Evolutionary conservation across 495 filamentous ascomycete genomes (phyloP).

Genomic region (Penicillium riverlandense): DNA sequence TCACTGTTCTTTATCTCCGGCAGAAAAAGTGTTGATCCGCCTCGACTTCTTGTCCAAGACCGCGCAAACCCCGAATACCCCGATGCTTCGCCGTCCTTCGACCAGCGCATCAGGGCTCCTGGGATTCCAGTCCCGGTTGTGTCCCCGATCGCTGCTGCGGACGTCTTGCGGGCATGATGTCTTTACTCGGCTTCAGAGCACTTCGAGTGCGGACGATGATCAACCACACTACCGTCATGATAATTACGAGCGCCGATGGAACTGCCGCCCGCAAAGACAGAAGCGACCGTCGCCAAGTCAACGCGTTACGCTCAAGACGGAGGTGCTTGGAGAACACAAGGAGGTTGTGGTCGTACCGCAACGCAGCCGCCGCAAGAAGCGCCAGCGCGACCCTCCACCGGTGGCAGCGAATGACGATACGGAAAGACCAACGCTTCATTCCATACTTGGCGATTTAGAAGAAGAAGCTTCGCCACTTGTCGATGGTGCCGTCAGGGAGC

Average conservation of each 20-base stretch:
- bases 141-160: slow-evolving; percentile 2
- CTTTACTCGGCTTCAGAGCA: slow-evolving; percentile 13
- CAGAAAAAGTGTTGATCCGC: too few species aligned
- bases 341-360: slow-evolving; percentile 33
- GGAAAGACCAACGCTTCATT: slow-evolving; percentile 8
- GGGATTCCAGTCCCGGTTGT: slow-evolving; percentile 4
- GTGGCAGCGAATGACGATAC: background rate
- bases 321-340: slow-evolving; percentile 32
- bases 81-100: slow-evolving; percentile 20
- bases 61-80: background rate
- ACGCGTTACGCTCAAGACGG: slow-evolving; percentile 18
- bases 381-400: background rate
- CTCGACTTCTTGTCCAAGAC: too few species aligned
- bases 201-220: slow-evolving; percentile 4
- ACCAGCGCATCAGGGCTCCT: slow-evolving; percentile 9
- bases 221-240: background rate
- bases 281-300: slow-evolving; percentile 1
- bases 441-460: slow-evolving; percentile 24
- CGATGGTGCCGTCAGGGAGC: slow-evolving; percentile 4
- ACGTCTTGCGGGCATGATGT: slow-evolving; percentile 5
- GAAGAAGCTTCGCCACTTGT: slow-evolving; percentile 6
- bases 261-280: background rate
- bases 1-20: too few species aligned
- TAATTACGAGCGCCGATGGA: slow-evolving; percentile 1
- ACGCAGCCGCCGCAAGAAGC: slow-evolving; percentile 5